phyloP scores from a whole-genome alignment of 352 stramenopile genomes.

The Pythium periplocum region DNA sequence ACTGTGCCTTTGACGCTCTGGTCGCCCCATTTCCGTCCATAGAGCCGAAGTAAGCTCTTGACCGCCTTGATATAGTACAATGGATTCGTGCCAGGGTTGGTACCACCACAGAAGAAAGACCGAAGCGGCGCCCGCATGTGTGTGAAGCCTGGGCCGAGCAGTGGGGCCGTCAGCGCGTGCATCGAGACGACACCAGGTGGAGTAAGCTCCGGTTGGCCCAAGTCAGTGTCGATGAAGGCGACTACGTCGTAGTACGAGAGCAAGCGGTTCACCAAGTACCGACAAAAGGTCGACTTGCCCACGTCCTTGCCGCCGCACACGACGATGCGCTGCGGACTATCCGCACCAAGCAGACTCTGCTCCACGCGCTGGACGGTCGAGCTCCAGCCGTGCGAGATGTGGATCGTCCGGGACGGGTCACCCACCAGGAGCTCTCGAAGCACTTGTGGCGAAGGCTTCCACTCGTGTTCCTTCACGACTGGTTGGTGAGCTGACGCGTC shows the following conservation, averaged over 20 bases:
- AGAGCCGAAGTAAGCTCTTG: conserved; percentile 60
- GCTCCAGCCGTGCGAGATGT: conserved; percentile 59
- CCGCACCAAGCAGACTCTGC: conserved; percentile 21
- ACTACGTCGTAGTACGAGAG: conserved; percentile 70
- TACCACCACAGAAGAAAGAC: conserved; percentile 69
- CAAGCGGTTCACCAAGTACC: conserved; percentile 91
- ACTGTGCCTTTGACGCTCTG: background rate
- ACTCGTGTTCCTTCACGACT: conserved; percentile 1
- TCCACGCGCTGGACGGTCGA: conserved; percentile 38
- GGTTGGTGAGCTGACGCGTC: background rate
- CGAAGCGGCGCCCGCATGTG: conserved; percentile 82
- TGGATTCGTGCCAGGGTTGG: conserved; percentile 71
- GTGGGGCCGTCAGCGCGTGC: conserved; percentile 78
- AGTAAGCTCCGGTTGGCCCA: conserved; percentile 93
- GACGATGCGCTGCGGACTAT: conserved; percentile 56
- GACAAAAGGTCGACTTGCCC: conserved; percentile 94
- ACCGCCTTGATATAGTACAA: conserved; percentile 72
- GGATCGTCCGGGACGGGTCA: conserved; percentile 58
- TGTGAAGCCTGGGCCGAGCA: conserved; percentile 90
- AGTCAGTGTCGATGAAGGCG: conserved; percentile 93
- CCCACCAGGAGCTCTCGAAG: conserved; percentile 46
- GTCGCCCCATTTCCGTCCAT: conserved; percentile 45
- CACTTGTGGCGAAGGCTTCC: conserved; percentile 39
- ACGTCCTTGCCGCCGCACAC: conserved; percentile 94
- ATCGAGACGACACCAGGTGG: conserved; percentile 91